phyloP scores from a whole-genome alignment of 257 asterid species.

The Nicotiana tomentosiformis region DNA sequence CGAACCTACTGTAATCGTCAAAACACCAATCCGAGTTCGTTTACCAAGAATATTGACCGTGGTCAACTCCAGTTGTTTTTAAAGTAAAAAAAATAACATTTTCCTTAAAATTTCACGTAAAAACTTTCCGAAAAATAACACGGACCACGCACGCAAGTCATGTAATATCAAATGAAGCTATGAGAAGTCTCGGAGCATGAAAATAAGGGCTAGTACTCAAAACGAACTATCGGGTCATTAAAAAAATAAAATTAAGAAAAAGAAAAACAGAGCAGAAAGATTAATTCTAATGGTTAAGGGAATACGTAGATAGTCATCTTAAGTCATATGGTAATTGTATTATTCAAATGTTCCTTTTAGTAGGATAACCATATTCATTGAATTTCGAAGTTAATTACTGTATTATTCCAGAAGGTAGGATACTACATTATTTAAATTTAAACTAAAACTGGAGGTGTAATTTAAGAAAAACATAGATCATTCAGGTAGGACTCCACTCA shows the following conservation, averaged over 20 bases:
- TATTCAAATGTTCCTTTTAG: neutral
- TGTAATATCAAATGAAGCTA: no score
- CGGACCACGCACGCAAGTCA: no score
- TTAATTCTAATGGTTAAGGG: neutral
- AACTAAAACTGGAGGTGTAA: neutral
- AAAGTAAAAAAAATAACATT: no score
- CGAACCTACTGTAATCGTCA: no score
- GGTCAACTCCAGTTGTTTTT: no score
- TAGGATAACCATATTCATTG: neutral
- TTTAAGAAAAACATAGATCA: neutral
- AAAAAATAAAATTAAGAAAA: neutral
- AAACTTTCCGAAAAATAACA: no score
- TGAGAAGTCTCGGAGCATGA: no score
- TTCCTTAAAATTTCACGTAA: no score
- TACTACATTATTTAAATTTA: neutral
- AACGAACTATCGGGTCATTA: no score
- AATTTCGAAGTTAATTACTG: neutral
- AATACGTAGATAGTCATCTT: neutral
- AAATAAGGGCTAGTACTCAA: no score
- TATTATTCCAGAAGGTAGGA: neutral
- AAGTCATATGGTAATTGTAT: neutral
- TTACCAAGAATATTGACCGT: no score
- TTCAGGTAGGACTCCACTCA: neutral
- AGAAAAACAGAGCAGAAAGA: neutral
- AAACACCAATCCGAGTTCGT: no score